These are phyloP conservation scores for Zea mays DNA, from an alignment of 176 grass and related monocot genomes.

Conservation along the genomic window DNA sequence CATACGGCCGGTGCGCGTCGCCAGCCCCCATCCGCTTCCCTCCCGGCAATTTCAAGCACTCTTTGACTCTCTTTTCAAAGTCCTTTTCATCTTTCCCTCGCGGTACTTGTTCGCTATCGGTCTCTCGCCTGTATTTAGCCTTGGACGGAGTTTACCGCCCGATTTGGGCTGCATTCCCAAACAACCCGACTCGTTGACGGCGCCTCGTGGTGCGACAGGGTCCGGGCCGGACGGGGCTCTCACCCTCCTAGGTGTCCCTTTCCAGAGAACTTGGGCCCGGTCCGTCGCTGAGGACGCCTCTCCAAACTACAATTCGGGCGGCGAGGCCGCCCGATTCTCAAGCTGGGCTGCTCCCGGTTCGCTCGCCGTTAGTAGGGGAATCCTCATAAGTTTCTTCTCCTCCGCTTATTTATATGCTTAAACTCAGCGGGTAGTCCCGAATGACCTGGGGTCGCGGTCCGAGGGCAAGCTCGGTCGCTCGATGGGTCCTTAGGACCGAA, in stretches of 20 bases:
- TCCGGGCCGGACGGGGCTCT: no score
- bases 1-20: slow-evolving; percentile 32
- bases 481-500: no score
- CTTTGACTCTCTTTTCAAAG: slow-evolving; percentile 76
- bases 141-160: no score
- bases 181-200: no score
- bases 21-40: slow-evolving; percentile 66
- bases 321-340: slow-evolving; percentile 35
- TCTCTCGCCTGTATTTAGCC: no score
- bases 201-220: no score
- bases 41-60: slow-evolving; percentile 68
- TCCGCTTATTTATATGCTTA: slow-evolving; percentile 56
- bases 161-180: no score
- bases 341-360: slow-evolving; percentile 51
- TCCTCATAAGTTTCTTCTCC: slow-evolving; percentile 60
- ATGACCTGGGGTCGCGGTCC: no score
- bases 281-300: slow-evolving; percentile 1
- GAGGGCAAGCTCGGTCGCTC: no score
- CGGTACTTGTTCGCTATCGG: no score
- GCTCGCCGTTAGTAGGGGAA: slow-evolving; percentile 61
- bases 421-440: not conserved
- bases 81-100: no score
- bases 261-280: slow-evolving; percentile 44
- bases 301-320: not conserved
- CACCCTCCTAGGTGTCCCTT: no score